phyloP scores from a whole-genome alignment of 2,329 filamentous ascomycete genomes.

The Neonectria punicea region DNA sequence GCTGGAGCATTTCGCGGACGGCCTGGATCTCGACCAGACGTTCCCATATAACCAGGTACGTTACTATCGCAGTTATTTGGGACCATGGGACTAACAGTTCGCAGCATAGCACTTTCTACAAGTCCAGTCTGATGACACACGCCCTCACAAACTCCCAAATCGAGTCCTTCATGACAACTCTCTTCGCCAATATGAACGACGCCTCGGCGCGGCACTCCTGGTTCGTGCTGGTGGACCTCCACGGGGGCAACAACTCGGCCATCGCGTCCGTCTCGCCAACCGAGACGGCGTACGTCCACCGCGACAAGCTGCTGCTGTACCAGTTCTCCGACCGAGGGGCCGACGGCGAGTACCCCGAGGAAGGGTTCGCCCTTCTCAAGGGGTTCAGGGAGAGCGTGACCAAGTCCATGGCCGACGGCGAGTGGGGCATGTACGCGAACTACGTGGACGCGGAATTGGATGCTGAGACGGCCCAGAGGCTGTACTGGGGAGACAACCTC shows the following conservation, averaged over 20 bases:
- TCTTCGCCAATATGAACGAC: constrained; percentile 35
- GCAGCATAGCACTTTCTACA: constrained; percentile 46
- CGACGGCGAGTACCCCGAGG: constrained; percentile 43
- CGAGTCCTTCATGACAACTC: constrained; percentile 30
- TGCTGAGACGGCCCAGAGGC: constrained; percentile 45
- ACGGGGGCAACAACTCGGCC: constrained; percentile 50
- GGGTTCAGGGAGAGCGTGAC: constrained; percentile 50
- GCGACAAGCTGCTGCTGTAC: constrained; percentile 60
- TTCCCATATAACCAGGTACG: constrained; percentile 40
- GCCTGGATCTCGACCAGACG: constrained; percentile 36
- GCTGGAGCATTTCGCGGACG: constrained; percentile 35
- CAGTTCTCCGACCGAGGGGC: constrained; percentile 58
- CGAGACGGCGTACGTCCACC: constrained; percentile 52
- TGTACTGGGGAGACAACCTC: constrained; percentile 53
- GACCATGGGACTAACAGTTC: constrained; percentile 1
- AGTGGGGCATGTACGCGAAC: constrained; percentile 56
- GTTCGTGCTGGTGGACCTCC: constrained; percentile 44
- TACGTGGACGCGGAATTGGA: constrained; percentile 52
- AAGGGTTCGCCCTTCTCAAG: constrained; percentile 48
- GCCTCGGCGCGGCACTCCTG: constrained; percentile 27
- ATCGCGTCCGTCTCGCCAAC: constrained; percentile 42
- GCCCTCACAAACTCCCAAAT: constrained; percentile 38
- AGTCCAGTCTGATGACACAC: constrained; percentile 44
- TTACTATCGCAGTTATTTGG: background rate
- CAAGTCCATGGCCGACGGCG: constrained; percentile 35